Evolutionary conservation across 257 asterid genomes (phyloP).

Genomic region (Solanum etuberosum): DNA sequence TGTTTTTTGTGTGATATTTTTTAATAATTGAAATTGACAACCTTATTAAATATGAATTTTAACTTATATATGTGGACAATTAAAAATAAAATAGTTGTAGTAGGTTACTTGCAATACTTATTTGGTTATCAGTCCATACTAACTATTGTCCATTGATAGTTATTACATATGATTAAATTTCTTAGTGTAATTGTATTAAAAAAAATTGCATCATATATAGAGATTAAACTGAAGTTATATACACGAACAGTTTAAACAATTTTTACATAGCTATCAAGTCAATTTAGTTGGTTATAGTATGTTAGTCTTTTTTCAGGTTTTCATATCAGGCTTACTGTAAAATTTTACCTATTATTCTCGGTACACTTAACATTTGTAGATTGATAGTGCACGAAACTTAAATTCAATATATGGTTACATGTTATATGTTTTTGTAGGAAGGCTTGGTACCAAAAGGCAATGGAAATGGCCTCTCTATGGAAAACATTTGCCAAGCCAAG

Average conservation of each 20-base stretch:
- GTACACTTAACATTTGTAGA: background rate
- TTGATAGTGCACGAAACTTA: background rate
- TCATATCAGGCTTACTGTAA: background rate
- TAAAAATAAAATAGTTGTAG: background rate
- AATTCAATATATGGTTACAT: background rate
- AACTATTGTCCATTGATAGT: background rate
- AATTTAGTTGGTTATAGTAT: background rate
- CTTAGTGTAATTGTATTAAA: background rate
- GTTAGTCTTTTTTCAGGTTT: background rate
- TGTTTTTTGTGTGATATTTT: background rate
- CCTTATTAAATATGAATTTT: background rate
- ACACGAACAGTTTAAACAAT: fast-evolving
- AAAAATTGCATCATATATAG: background rate
- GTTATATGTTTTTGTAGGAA: conserved; percentile 29
- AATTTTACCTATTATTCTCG: background rate
- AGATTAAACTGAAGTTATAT: background rate
- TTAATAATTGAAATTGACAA: background rate
- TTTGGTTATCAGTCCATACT: background rate
- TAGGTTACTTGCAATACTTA: background rate
- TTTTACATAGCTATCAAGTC: background rate
- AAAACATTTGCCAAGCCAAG: conserved; percentile 38
- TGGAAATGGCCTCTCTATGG: conserved; percentile 69
- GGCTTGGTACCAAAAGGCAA: conserved; percentile 88
- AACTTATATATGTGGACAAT: background rate
- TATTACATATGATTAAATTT: background rate